These are phyloP conservation scores for Paecilomyces dactylethromorphus DNA, from an alignment of 2,329 filamentous ascomycete genomes.

Conservation along the genomic window DNA sequence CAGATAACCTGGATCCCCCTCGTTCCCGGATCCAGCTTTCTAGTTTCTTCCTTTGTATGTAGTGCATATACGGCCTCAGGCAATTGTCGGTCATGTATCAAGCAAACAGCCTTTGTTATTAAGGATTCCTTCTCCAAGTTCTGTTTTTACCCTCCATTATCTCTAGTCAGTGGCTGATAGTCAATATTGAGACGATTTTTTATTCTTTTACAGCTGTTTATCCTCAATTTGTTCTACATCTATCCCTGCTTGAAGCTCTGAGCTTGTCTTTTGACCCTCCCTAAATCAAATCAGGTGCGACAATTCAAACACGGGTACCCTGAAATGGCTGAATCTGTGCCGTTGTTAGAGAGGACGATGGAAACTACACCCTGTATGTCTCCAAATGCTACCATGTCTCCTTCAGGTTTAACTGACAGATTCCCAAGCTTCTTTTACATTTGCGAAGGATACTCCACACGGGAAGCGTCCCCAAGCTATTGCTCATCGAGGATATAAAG, in stretches of 20 bases:
- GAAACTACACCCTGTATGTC: background rate
- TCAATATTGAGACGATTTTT: too few species aligned
- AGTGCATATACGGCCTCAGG: background rate
- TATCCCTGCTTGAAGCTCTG: background rate
- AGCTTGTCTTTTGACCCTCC: background rate
- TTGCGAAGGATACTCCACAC: slow-evolving; percentile 5
- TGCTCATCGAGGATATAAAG: background rate
- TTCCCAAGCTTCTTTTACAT: slow-evolving; percentile 4
- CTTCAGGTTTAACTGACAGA: background rate
- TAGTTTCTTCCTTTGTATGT: background rate
- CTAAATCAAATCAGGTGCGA: background rate
- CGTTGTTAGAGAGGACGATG: background rate
- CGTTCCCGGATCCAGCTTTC: background rate
- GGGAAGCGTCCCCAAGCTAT: background rate
- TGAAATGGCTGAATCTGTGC: background rate
- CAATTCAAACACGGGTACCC: background rate
- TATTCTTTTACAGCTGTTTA: background rate
- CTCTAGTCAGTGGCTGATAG: background rate
- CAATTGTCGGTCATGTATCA: background rate
- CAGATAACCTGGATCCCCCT: background rate
- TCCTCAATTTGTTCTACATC: background rate
- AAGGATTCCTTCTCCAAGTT: background rate
- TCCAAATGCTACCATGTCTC: background rate
- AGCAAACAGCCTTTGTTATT: background rate
- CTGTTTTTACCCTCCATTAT: background rate